Conservation (phyloP, 1,139 yeast genomes). For the Geotrichum reessii region DNA sequence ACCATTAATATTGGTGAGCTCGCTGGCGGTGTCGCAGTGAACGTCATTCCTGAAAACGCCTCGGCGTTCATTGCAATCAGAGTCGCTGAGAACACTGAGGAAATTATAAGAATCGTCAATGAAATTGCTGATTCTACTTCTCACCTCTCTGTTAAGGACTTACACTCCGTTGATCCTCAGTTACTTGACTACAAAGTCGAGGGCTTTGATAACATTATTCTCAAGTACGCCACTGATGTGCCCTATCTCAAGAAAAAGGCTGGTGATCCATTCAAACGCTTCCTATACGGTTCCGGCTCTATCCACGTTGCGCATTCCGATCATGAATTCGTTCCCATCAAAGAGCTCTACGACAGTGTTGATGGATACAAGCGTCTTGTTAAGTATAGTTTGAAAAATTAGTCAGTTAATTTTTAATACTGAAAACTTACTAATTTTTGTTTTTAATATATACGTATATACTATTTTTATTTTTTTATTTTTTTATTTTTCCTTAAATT, state of each 20-base stretch:
- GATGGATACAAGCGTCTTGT: conserved; percentile 52
- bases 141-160: conserved; percentile 29
- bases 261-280: conserved; percentile 40
- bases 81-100: conserved; percentile 46
- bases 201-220: conserved; percentile 53
- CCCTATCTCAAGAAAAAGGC: conserved; percentile 42
- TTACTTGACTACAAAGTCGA: conserved; percentile 54
- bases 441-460: background rate
- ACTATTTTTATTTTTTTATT: background rate
- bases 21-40: conserved; percentile 56
- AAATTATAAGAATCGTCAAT: conserved; percentile 38
- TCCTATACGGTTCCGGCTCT: conserved; percentile 65
- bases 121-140: conserved; percentile 34
- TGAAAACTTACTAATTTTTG: background rate
- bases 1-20: conserved; percentile 57
- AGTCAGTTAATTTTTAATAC: background rate
- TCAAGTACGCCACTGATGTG: conserved; percentile 62
- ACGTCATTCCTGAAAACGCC: conserved; percentile 60
- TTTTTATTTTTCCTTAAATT: background rate
- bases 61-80: conserved; percentile 48
- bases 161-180: conserved; percentile 39
- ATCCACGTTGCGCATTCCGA: conserved; percentile 63
- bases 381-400: conserved; percentile 21
- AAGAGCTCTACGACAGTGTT: conserved; percentile 49
- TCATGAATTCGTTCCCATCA: conserved; percentile 49